Percentiles rank a stretch among this genome's conserved stretches.
Conservation (phyloP, 164 flowering plant genomes). For the Saururus chinensis region DNA sequence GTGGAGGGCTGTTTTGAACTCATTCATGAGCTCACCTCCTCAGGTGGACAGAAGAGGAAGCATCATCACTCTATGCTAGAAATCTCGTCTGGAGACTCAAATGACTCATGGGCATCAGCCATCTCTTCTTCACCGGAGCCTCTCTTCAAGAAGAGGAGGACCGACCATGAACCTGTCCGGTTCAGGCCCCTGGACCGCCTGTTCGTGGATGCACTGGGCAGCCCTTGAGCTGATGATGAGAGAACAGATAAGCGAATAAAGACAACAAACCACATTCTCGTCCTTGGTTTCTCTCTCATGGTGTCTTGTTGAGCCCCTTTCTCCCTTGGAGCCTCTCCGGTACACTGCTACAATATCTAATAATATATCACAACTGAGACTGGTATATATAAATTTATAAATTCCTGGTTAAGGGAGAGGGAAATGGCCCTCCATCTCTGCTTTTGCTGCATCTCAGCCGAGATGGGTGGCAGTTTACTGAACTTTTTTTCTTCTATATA, state of each 20-base stretch:
- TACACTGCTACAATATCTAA: neutral
- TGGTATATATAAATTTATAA: neutral
- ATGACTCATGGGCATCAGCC: constrained; percentile 43
- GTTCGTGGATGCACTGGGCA: constrained; percentile 20
- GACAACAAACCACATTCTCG: constrained; percentile 1
- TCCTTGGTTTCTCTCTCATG: neutral
- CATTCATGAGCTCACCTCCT: constrained; percentile 25
- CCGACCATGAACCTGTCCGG: constrained; percentile 31
- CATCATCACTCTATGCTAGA: constrained; percentile 52
- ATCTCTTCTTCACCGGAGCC: constrained; percentile 43
- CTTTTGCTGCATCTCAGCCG: neutral
- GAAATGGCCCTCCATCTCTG: neutral
- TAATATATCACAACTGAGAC: neutral
- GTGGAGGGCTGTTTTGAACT: constrained; percentile 48
- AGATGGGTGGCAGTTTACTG: neutral
- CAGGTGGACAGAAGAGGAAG: constrained; percentile 35
- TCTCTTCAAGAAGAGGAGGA: constrained; percentile 41
- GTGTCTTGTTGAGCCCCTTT: neutral
- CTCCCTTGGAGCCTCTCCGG: neutral
- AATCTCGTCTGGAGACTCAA: constrained; percentile 40
- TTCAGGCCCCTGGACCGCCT: constrained; percentile 26
- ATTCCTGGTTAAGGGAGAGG: neutral
- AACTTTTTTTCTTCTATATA: too few relatives aligned
- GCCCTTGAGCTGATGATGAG: constrained; percentile 3
- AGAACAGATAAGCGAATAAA: neutral